phyloP scores from a whole-genome alignment of 352 stramenopile genomes.

The Globisporangium alternatum region DNA sequence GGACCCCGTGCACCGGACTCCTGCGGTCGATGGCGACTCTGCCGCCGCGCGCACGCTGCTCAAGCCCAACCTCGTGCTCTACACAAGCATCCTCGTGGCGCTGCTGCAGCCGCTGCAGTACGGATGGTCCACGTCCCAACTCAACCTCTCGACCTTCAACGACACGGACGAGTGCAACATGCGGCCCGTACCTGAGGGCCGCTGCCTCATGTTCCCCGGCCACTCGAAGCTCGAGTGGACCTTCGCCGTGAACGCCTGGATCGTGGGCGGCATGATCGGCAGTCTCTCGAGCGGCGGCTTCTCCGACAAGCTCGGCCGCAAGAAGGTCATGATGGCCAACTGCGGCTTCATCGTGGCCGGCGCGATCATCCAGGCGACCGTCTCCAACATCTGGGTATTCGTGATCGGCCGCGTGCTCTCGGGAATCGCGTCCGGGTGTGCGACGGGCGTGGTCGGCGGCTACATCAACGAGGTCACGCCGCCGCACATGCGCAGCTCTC shows the following conservation, averaged over 20 bases:
- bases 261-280: constrained; percentile 42
- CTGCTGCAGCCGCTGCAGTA: constrained; percentile 48
- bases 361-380: constrained; percentile 23
- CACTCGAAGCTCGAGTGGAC: constrained; percentile 38
- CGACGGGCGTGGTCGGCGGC: constrained; percentile 23
- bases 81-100: constrained; percentile 42
- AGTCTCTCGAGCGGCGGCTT: constrained; percentile 26
- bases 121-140: constrained; percentile 56
- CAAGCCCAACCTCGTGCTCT: constrained; percentile 33
- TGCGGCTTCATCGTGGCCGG: constrained; percentile 34
- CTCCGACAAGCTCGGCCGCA: constrained; percentile 35
- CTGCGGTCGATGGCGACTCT: constrained; percentile 1
- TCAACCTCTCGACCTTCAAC: constrained; percentile 47
- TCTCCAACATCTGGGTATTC: constrained; percentile 31
- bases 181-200: constrained; percentile 16
- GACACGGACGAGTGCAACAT: constrained; percentile 30
- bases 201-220: constrained; percentile 35
- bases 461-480: constrained; percentile 56
- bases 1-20: background rate
- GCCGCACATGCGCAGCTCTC: constrained; percentile 29
- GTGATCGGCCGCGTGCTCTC: constrained; percentile 34
- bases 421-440: constrained; percentile 36
- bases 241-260: constrained; percentile 36
- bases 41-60: constrained; percentile 20
- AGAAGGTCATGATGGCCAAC: constrained; percentile 28